Evolutionary conservation across 164 flowering plant genomes (phyloP).

Genomic region (Piper longum): DNA sequence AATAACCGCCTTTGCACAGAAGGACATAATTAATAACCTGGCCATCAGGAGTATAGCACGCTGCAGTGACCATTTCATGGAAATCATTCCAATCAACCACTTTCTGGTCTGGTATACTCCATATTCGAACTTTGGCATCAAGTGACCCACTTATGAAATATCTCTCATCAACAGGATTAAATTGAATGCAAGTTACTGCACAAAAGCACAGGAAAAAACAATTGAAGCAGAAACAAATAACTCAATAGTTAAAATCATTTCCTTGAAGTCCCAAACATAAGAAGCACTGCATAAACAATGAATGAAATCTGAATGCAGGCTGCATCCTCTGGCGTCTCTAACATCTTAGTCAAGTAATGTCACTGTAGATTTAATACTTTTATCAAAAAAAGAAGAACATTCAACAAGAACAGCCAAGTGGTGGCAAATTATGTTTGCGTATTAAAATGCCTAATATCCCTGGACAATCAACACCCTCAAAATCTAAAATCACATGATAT

Average conservation of each 20-base stretch:
- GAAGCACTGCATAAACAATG: no score
- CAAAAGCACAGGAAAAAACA: constrained; percentile 7
- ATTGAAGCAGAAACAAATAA: not conserved
- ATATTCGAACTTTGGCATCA: constrained; percentile 81
- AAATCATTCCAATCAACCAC: constrained; percentile 87
- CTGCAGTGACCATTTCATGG: constrained; percentile 96
- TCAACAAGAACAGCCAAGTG: not conserved
- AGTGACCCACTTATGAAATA: constrained; percentile 94
- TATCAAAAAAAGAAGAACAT: not conserved
- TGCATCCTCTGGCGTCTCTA: no score
- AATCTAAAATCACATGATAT: not conserved
- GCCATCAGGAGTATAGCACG: constrained; percentile 85
- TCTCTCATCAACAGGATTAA: constrained; percentile 76
- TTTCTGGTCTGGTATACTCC: constrained; percentile 61
- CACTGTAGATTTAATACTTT: no score
- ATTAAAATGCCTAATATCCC: not conserved
- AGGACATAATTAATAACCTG: constrained; percentile 31
- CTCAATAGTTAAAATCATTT: no score
- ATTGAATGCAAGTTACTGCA: constrained; percentile 91
- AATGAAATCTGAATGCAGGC: no score
- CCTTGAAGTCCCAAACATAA: no score
- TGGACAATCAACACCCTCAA: not conserved
- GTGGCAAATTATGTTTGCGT: not conserved
- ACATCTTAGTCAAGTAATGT: no score
- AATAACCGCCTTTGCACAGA: not conserved